These are phyloP conservation scores for Choricystis sp. DNA, from an alignment of 139 green algal species.

Conservation along the genomic window DNA sequence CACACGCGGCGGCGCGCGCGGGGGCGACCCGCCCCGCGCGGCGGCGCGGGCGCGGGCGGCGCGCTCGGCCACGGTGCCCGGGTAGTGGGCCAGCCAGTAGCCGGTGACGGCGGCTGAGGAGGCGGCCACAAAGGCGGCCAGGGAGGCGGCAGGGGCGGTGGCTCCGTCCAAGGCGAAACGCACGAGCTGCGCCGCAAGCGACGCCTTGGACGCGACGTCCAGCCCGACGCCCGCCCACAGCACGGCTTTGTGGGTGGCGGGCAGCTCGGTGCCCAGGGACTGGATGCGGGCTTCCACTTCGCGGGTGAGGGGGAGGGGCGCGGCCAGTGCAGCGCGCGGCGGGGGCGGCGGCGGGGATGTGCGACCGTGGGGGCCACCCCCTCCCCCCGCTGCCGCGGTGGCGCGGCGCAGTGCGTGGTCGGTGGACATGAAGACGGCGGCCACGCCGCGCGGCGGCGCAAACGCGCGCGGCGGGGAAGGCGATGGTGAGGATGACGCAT, in stretches of 20 bases:
- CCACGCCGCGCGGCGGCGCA: too few species aligned
- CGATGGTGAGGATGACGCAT: too few species aligned
- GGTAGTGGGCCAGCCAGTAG: constrained; percentile 28
- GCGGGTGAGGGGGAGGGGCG: neutral
- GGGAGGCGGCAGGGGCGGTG: constrained; percentile 10
- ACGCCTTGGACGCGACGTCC: constrained; percentile 17
- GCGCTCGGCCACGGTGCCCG: constrained; percentile 3
- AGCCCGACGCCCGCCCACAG: constrained; percentile 19
- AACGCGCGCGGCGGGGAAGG: too few species aligned
- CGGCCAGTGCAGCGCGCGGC: neutral
- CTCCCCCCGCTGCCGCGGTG: neutral
- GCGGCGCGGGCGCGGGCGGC: neutral
- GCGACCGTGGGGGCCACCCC: neutral
- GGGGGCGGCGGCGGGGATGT: too few species aligned
- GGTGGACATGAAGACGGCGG: neutral
- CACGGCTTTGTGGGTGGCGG: constrained; percentile 12
- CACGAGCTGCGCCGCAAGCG: constrained; percentile 8
- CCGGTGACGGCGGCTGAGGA: constrained; percentile 4
- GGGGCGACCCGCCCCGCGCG: neutral
- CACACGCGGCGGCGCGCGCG: constrained; percentile 1
- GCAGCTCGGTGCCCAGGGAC: constrained; percentile 7
- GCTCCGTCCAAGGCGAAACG: constrained; percentile 5
- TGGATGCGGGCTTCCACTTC: neutral
- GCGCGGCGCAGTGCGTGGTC: neutral
- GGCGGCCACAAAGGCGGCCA: constrained; percentile 11